A percentile compares a stretch with the other conserved stretches of the same genome.
Evolutionary conservation across 768 basidiomycete species (phyloP).

Genomic region (Panellus pusillus): DNA sequence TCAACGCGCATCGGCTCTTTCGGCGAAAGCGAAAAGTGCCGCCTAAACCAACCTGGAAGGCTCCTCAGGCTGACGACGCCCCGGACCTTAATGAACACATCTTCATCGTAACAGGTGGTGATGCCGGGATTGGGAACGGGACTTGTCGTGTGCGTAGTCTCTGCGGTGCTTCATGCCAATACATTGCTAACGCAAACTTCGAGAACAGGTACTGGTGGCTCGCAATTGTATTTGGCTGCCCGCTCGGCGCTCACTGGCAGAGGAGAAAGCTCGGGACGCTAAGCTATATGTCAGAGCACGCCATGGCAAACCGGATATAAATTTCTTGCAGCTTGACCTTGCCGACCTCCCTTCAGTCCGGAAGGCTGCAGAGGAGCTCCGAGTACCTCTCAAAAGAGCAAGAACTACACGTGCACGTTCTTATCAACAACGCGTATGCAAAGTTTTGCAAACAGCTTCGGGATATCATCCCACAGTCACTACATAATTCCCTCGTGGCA

Average conservation of each 20-base stretch:
- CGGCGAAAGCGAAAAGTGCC: constrained; percentile 28
- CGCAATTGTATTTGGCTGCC: constrained; percentile 47
- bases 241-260: too few species aligned
- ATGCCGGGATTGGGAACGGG: constrained; percentile 23
- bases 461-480: neutral
- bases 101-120: constrained; percentile 33
- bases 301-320: constrained; percentile 38
- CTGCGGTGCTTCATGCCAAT: neutral
- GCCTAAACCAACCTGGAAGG: constrained; percentile 26
- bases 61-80: constrained; percentile 28
- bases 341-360: constrained; percentile 32
- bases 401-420: constrained; percentile 30
- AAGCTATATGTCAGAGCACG: constrained; percentile 41
- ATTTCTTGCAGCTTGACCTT: constrained; percentile 38
- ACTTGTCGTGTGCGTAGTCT: constrained; percentile 20
- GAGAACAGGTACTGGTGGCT: constrained; percentile 34
- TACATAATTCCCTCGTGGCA: constrained; percentile 11
- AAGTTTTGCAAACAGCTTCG: neutral
- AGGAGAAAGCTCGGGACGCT: constrained; percentile 34
- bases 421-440: constrained; percentile 39
- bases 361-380: constrained; percentile 32
- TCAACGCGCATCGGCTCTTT: constrained; percentile 16
- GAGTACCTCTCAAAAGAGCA: constrained; percentile 31
- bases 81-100: constrained; percentile 36
- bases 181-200: neutral